These are phyloP conservation scores for Pseudogymnoascus sp. DNA, from an alignment of 2,329 filamentous ascomycete genomes.

Conservation along the genomic window DNA sequence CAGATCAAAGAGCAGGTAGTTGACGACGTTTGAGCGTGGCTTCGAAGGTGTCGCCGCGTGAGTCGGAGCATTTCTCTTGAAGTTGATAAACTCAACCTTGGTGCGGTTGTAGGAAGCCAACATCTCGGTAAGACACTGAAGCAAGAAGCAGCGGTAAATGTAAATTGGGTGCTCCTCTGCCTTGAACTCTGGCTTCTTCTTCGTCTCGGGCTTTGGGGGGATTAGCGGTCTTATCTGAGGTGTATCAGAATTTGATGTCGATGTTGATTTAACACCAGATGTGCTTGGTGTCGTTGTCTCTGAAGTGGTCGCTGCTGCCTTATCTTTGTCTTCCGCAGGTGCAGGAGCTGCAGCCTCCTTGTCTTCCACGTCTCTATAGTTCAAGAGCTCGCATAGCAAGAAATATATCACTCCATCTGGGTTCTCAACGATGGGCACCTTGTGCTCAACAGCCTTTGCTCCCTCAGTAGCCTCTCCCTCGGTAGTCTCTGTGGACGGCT, in stretches of 20 bases:
- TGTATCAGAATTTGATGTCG: slow-evolving; percentile 12
- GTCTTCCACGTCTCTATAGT: slow-evolving; percentile 87
- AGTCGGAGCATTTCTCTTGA: slow-evolving; percentile 82
- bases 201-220: slow-evolving; percentile 36
- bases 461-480: slow-evolving; percentile 56
- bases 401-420: slow-evolving; percentile 95
- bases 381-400: slow-evolving; percentile 81
- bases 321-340: slow-evolving; percentile 20
- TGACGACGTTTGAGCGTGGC: slow-evolving; percentile 82
- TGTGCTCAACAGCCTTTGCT: slow-evolving; percentile 60
- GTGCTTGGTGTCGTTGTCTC: slow-evolving; percentile 27
- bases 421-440: slow-evolving; percentile 78
- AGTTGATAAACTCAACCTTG: slow-evolving; percentile 99
- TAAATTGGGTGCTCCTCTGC: slow-evolving; percentile 91
- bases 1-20: slow-evolving; percentile 82
- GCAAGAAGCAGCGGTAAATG: slow-evolving; percentile 88
- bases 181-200: slow-evolving; percentile 72
- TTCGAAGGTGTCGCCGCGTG: slow-evolving; percentile 80
- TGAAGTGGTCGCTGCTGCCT: slow-evolving; percentile 17
- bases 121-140: slow-evolving; percentile 86
- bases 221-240: background rate
- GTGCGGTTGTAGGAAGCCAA: slow-evolving; percentile 86
- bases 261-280: background rate
- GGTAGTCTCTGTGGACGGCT: slow-evolving; percentile 48
- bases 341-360: slow-evolving; percentile 43